These are phyloP conservation scores for Neofusicoccum parvum DNA, from an alignment of 2,329 filamentous ascomycete genomes.

Conservation along the genomic window DNA sequence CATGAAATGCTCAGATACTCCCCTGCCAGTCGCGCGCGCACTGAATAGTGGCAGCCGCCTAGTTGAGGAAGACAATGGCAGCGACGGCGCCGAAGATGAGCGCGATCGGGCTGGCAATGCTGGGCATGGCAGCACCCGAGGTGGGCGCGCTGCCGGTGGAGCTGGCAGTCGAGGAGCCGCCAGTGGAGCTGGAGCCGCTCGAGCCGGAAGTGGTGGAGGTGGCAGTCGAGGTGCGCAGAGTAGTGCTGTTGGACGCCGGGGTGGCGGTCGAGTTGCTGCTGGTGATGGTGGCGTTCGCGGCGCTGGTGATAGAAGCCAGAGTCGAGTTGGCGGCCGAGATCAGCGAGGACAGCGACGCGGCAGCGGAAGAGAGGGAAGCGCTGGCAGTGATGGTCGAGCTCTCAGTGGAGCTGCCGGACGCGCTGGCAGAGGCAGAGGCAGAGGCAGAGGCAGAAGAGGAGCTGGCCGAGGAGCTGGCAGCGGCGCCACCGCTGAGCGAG, in stretches of 20 bases:
- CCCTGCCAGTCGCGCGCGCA: neutral
- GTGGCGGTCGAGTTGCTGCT: conserved; percentile 20
- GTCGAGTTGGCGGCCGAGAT: conserved; percentile 29
- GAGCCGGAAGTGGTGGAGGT: conserved; percentile 24
- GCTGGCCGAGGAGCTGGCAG: conserved; percentile 51
- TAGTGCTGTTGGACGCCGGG: conserved; percentile 22
- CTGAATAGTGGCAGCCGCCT: conserved; percentile 23
- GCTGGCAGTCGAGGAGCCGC: conserved; percentile 25
- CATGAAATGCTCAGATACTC: conserved; percentile 11
- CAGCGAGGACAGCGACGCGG: conserved; percentile 33
- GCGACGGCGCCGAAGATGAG: conserved; percentile 45
- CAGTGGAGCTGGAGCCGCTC: conserved; percentile 28
- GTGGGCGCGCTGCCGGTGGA: conserved; percentile 24
- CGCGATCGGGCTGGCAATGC: conserved; percentile 40
- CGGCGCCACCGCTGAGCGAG: conserved; percentile 52
- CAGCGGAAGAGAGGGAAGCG: conserved; percentile 31
- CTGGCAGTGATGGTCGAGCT: conserved; percentile 34
- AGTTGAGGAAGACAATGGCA: conserved; percentile 45
- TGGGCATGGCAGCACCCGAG: conserved; percentile 32
- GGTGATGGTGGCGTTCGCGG: conserved; percentile 22
- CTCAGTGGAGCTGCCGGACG: conserved; percentile 23
- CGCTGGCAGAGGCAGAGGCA: conserved; percentile 26
- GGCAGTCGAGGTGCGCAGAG: conserved; percentile 32
- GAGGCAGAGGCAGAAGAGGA: conserved; percentile 30
- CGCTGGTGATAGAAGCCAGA: conserved; percentile 22